Conservation (phyloP, 2,329 filamentous ascomycete genomes). For the Fusarium musae region DNA sequence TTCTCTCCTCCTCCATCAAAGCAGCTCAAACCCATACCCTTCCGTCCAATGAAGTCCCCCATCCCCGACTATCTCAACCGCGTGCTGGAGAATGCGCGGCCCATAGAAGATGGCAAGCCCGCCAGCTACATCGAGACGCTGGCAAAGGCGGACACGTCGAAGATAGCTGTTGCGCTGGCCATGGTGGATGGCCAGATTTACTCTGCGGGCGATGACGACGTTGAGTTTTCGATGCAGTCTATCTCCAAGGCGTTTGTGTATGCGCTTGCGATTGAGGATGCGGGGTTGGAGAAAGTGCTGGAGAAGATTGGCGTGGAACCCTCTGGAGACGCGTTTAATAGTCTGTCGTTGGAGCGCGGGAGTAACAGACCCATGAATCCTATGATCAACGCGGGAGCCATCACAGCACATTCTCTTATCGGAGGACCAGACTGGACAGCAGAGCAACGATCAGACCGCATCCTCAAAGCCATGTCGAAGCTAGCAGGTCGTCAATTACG, state of each 20-base stretch:
- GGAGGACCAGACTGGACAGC: constrained; percentile 46
- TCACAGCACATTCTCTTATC: constrained; percentile 49
- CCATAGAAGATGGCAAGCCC: constrained; percentile 45
- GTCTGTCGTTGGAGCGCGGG: constrained; percentile 46
- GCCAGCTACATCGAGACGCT: constrained; percentile 54
- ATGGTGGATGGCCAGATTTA: constrained; percentile 55
- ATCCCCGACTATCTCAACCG: constrained; percentile 50
- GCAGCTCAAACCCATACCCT: neutral
- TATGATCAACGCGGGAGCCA: constrained; percentile 52
- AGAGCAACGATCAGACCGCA: constrained; percentile 51
- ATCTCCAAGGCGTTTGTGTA: constrained; percentile 56
- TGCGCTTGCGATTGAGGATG: constrained; percentile 53
- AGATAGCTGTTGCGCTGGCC: constrained; percentile 52
- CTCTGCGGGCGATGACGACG: constrained; percentile 51
- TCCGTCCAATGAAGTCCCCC: constrained; percentile 47
- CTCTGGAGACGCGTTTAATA: constrained; percentile 53
- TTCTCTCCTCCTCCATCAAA: constrained; percentile 1
- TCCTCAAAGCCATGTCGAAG: constrained; percentile 48
- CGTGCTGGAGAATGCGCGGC: constrained; percentile 48
- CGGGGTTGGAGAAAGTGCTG: constrained; percentile 49
- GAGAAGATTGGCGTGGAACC: constrained; percentile 55
- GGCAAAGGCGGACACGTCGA: constrained; percentile 52
- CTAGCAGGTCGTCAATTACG: constrained; percentile 50
- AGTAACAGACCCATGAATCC: constrained; percentile 50
- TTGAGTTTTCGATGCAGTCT: constrained; percentile 56